These are phyloP conservation scores for Macrolepiota fuliginosa DNA, from an alignment of 768 basidiomycete genomes.

Conservation along the genomic window DNA sequence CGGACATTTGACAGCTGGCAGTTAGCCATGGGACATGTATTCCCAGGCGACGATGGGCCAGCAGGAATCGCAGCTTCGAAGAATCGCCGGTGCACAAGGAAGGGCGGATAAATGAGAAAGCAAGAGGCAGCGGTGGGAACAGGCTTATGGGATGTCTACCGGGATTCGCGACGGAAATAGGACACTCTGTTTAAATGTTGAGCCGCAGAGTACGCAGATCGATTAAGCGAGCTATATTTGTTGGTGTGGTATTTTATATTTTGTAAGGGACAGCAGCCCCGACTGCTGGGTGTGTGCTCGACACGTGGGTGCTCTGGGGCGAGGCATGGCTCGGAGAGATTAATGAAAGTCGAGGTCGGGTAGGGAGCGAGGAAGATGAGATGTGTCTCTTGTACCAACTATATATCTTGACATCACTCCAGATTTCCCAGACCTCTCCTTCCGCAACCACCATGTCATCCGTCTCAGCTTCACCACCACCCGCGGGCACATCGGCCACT, in stretches of 20 bases:
- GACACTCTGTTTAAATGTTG: neutral
- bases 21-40: no score
- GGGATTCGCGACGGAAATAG: neutral
- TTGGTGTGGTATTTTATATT: neutral
- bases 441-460: conserved; percentile 11
- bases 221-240: neutral
- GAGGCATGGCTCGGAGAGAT: neutral
- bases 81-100: neutral
- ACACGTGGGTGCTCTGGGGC: neutral
- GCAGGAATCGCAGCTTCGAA: neutral
- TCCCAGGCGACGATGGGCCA: no score
- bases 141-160: neutral
- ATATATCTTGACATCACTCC: conserved; percentile 2
- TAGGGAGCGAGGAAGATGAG: neutral
- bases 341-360: neutral
- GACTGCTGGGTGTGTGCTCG: neutral
- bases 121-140: neutral
- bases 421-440: neutral
- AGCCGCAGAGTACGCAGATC: neutral
- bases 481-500: neutral
- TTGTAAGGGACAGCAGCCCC: neutral
- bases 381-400: neutral
- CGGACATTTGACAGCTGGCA: no score
- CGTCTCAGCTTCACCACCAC: neutral
- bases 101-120: neutral